A percentile compares a stretch with the other conserved stretches of the same genome.
Evolutionary conservation across 176 grass and related monocot genomes (phyloP).

Genomic region (Oryza brachyantha): DNA sequence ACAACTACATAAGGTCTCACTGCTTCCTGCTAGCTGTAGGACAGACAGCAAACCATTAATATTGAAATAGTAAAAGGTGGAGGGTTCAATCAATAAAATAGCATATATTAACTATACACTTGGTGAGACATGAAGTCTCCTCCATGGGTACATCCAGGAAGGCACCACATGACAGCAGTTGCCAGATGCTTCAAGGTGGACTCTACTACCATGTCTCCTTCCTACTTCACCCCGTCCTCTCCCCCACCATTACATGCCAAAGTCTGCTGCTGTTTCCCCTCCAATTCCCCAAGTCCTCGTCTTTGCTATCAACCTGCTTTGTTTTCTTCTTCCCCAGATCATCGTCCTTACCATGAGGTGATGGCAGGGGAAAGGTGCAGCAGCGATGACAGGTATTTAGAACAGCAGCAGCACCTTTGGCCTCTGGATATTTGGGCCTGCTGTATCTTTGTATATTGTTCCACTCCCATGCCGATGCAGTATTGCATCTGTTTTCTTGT

Average conservation of each 20-base stretch:
- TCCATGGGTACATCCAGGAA: not conserved
- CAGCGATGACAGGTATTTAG: not conserved
- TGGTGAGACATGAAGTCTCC: not conserved
- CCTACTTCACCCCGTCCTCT: not conserved
- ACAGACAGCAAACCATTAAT: not conserved
- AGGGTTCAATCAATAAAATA: not conserved
- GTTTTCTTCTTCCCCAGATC: not conserved
- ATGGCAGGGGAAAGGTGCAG: not conserved
- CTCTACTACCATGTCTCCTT: not conserved
- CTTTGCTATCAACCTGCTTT: not conserved
- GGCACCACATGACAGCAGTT: not conserved
- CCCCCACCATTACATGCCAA: not conserved
- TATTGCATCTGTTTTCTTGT: not conserved
- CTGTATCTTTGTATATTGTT: not conserved
- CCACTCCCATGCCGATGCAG: not conserved
- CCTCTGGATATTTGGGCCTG: not conserved
- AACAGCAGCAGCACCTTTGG: not conserved
- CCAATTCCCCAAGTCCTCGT: not conserved
- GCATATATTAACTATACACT: no score
- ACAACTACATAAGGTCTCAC: no score
- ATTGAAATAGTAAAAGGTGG: not conserved
- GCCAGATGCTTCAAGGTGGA: not conserved
- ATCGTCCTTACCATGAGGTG: not conserved
- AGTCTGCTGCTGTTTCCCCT: not conserved
- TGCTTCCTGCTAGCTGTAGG: not conserved